These are phyloP conservation scores for Fraxinus albicans DNA, from an alignment of 305 asterid species.

Conservation along the genomic window DNA sequence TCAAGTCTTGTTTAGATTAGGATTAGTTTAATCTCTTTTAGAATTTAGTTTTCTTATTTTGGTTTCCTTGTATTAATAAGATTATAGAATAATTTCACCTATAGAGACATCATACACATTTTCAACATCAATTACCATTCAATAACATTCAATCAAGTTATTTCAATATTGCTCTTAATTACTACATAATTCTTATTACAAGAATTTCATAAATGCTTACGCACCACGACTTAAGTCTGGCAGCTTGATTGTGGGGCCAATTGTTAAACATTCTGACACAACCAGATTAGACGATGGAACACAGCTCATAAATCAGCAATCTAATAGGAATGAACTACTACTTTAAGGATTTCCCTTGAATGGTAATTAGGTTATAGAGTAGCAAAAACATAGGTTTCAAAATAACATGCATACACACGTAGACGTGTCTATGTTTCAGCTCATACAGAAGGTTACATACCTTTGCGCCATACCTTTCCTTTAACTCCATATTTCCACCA, in stretches of 20 bases:
- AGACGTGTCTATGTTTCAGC: conserved; percentile 9
- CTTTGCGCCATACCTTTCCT: conserved; percentile 97
- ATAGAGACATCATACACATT: no score
- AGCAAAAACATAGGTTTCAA: background rate
- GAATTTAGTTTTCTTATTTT: no score
- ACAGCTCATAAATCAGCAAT: no score
- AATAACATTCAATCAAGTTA: no score
- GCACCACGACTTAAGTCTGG: background rate
- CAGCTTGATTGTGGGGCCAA: background rate
- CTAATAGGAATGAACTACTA: background rate
- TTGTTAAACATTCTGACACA: background rate
- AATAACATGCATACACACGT: background rate
- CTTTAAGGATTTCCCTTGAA: background rate
- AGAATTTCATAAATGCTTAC: no score
- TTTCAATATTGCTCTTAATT: no score
- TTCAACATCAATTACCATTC: no score
- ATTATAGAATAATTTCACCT: no score
- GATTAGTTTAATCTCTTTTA: no score
- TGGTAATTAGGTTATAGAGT: background rate
- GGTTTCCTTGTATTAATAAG: no score
- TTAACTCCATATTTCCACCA: conserved; percentile 87
- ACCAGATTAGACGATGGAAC: background rate
- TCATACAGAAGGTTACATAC: conserved; percentile 47
- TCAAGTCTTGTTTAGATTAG: no score
- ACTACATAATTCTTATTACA: no score